Percentiles rank a stretch among this genome's conserved stretches.
Evolutionary conservation across 768 basidiomycete genomes (phyloP).

Genomic region (Macrolepiota albuminosa): DNA sequence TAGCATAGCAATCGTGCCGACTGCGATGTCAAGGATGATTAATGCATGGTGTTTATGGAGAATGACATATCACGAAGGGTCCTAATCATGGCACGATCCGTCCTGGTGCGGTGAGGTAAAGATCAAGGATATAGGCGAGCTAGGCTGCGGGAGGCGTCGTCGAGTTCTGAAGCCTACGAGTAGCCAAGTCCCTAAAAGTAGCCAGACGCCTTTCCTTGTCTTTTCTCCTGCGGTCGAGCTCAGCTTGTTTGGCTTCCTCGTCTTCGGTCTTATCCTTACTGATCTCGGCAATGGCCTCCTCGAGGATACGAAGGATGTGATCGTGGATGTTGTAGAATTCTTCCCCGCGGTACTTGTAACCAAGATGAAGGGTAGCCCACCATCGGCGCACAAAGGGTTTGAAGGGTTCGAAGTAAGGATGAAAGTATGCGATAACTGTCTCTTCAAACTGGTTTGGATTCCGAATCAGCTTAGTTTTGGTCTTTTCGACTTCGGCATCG

Average conservation of each 20-base stretch:
- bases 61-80: no score
- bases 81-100: no score
- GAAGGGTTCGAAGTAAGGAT: not conserved
- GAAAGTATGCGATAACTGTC: not conserved
- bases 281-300: not conserved
- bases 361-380: slow-evolving; percentile 1
- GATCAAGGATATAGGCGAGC: not conserved
- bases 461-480: not conserved
- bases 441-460: not conserved
- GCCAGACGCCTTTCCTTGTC: not conserved
- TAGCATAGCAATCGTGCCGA: no score
- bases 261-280: not conserved
- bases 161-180: no score
- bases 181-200: not conserved
- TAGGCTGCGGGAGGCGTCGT: not conserved
- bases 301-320: not conserved
- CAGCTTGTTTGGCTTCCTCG: not conserved
- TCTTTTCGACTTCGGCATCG: not conserved
- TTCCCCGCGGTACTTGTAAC: not conserved
- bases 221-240: not conserved
- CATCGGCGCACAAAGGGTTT: not conserved
- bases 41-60: no score
- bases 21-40: no score
- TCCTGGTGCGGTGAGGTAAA: not conserved
- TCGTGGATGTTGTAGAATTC: not conserved